Conservation (phyloP, 768 basidiomycete species). For the Lentinula sp. region DNA sequence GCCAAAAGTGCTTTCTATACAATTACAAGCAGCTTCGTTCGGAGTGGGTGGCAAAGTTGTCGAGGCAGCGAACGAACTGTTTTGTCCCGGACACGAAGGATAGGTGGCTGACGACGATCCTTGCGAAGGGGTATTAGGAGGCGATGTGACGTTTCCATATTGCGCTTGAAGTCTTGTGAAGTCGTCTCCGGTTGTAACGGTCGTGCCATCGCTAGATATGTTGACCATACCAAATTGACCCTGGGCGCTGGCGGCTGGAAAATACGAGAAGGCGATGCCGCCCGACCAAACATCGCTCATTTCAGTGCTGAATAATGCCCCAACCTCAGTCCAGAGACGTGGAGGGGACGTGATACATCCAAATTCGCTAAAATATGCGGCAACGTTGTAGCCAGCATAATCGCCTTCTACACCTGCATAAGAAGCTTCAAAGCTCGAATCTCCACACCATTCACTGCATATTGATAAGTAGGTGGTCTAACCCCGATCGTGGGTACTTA, state of each 20-base stretch:
- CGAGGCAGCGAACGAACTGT: slow-evolving; percentile 57
- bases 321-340: slow-evolving; percentile 77
- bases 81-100: slow-evolving; percentile 59
- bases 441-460: slow-evolving; percentile 77
- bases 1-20: slow-evolving; percentile 59
- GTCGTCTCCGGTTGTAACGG: slow-evolving; percentile 64
- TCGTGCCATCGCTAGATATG: slow-evolving; percentile 48
- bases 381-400: slow-evolving; percentile 64
- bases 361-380: slow-evolving; percentile 88
- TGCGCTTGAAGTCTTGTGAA: slow-evolving; percentile 59
- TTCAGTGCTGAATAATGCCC: slow-evolving; percentile 60
- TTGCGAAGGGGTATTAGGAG: slow-evolving; percentile 53
- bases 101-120: slow-evolving; percentile 38
- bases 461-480: slow-evolving; percentile 13
- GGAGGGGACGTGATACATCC: slow-evolving; percentile 61
- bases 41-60: slow-evolving; percentile 79
- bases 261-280: slow-evolving; percentile 86
- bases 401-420: slow-evolving; percentile 51
- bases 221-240: slow-evolving; percentile 86
- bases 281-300: slow-evolving; percentile 85
- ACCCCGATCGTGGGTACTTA: slow-evolving; percentile 27
- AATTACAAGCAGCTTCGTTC: slow-evolving; percentile 72
- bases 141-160: slow-evolving; percentile 42
- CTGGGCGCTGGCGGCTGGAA: slow-evolving; percentile 66
- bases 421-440: slow-evolving; percentile 45